Evolutionary conservation across 2,329 filamentous ascomycete genomes (phyloP).

Genomic region (Sporothrix variecibatus): DNA sequence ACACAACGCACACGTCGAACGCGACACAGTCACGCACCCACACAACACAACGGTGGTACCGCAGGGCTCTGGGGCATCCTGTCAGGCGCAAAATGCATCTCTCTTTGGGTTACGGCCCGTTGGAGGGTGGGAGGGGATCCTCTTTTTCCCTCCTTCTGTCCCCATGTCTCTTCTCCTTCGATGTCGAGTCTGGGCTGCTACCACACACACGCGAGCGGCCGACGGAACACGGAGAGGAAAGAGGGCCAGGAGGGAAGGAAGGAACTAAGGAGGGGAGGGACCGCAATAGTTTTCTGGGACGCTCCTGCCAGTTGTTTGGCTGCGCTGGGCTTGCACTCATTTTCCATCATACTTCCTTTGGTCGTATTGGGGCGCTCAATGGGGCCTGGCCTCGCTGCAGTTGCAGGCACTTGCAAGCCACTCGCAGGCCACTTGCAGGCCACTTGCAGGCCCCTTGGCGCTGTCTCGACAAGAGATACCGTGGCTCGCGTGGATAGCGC

Average conservation of each 20-base stretch:
- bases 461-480: not conserved
- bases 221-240: not conserved
- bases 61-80: constrained; percentile 13
- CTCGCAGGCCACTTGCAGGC: not conserved
- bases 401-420: not conserved
- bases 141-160: not conserved
- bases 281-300: not conserved
- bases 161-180: not conserved
- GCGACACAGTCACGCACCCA: not conserved
- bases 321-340: not conserved
- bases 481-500: not conserved
- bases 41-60: not conserved
- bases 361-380: constrained; percentile 4
- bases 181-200: constrained; percentile 9
- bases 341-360: not conserved
- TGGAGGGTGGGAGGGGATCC: constrained; percentile 14
- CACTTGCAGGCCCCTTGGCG: not conserved
- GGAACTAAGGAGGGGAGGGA: not conserved
- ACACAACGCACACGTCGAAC: not conserved
- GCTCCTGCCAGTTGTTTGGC: not conserved
- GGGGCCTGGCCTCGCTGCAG: not conserved
- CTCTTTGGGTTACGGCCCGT: constrained; percentile 24
- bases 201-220: not conserved
- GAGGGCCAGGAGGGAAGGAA: not conserved
- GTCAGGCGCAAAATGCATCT: constrained; percentile 25